Percentiles rank a stretch among this genome's conserved stretches.
Conservation (phyloP, 2,329 filamentous ascomycete species). For the Ophiostoma piceae region DNA sequence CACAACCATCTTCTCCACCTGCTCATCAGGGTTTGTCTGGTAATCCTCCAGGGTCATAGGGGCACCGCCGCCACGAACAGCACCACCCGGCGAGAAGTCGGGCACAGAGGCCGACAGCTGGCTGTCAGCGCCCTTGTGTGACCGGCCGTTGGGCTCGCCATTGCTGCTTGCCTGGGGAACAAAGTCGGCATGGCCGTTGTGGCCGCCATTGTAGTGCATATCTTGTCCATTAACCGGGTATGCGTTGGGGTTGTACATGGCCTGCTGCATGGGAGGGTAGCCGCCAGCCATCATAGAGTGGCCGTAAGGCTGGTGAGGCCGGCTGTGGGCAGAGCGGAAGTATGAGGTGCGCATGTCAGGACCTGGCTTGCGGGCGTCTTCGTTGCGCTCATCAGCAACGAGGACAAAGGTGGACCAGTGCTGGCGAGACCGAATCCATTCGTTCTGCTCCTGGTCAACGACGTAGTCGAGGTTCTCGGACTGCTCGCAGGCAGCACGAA, state of each 20-base stretch:
- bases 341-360: slow-evolving; percentile 33
- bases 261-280: slow-evolving; percentile 30
- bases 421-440: slow-evolving; percentile 68
- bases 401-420: slow-evolving; percentile 79
- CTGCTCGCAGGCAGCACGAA: slow-evolving; percentile 69
- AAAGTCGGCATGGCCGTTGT: slow-evolving; percentile 16
- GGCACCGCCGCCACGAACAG: slow-evolving; percentile 21
- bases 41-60: slow-evolving; percentile 33
- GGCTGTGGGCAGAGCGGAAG: slow-evolving; percentile 33
- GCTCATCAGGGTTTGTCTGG: slow-evolving; percentile 33
- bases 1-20: slow-evolving; percentile 33
- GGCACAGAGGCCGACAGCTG: slow-evolving; percentile 59
- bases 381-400: slow-evolving; percentile 63
- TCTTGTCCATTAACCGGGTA: slow-evolving; percentile 32
- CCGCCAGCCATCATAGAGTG: slow-evolving; percentile 33
- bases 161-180: slow-evolving; percentile 28
- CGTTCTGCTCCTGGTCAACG: slow-evolving; percentile 67
- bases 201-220: slow-evolving; percentile 32
- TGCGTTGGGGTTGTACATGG: slow-evolving; percentile 28
- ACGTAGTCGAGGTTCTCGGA: slow-evolving; percentile 70
- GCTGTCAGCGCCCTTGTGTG: slow-evolving; percentile 42
- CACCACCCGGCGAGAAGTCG: slow-evolving; percentile 49
- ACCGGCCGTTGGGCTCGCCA: slow-evolving; percentile 36
- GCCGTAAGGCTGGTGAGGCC: slow-evolving; percentile 25
- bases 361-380: slow-evolving; percentile 68